phyloP scores from a whole-genome alignment of 2,329 filamentous ascomycete genomes.

The Aspergillus fructus region DNA sequence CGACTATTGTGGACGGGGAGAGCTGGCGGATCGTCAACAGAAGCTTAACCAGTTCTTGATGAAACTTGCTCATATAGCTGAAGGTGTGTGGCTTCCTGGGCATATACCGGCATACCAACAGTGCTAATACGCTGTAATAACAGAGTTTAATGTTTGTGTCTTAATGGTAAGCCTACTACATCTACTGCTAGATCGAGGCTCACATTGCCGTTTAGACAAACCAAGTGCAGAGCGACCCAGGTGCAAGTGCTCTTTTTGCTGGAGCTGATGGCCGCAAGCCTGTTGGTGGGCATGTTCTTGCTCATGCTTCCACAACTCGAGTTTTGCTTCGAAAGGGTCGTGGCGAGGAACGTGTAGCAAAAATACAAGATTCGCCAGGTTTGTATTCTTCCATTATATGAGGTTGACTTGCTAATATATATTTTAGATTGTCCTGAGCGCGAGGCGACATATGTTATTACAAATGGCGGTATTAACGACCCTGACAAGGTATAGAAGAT shows the following conservation, averaged over 20 bases:
- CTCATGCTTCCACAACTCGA: constrained; percentile 66
- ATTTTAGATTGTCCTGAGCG: constrained; percentile 63
- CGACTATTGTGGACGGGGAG: constrained; percentile 66
- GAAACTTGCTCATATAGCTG: constrained; percentile 64
- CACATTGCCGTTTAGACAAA: constrained; percentile 55
- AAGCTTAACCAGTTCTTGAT: constrained; percentile 66
- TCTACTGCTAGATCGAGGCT: background rate
- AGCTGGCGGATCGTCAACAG: constrained; percentile 67
- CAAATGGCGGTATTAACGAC: constrained; percentile 67
- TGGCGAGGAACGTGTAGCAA: constrained; percentile 68
- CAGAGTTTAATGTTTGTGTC: constrained; percentile 67
- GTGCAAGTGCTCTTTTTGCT: constrained; percentile 66
- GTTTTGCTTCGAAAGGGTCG: constrained; percentile 67
- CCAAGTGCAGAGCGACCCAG: constrained; percentile 70
- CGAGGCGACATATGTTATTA: constrained; percentile 70
- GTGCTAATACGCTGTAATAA: constrained; percentile 6
- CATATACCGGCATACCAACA: background rate
- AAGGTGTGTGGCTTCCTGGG: constrained; percentile 44
- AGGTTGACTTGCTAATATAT: constrained; percentile 13
- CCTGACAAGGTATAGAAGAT: constrained; percentile 57
- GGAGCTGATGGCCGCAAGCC: constrained; percentile 68
- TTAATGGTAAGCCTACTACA: constrained; percentile 52
- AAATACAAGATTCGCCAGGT: constrained; percentile 68
- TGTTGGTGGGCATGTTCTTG: constrained; percentile 66
- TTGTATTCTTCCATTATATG: constrained; percentile 17